Evolutionary conservation across 2,329 filamentous ascomycete species (phyloP).

Genomic region (Aspergillus tamarii): DNA sequence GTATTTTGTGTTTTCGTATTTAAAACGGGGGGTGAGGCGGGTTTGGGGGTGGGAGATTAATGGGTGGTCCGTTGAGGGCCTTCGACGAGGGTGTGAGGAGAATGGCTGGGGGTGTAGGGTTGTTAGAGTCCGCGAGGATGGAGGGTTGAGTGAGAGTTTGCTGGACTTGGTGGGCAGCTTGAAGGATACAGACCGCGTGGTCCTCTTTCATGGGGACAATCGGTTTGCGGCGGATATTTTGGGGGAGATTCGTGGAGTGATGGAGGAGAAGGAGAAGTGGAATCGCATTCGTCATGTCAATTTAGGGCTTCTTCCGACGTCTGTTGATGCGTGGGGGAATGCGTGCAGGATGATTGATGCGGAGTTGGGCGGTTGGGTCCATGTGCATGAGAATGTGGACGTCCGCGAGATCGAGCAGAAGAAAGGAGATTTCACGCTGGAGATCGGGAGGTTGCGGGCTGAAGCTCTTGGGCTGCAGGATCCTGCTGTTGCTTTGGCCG

Average conservation of each 20-base stretch:
- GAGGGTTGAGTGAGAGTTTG: slow-evolving; percentile 23
- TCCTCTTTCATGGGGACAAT: slow-evolving; percentile 74
- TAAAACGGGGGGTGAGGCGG: slow-evolving; percentile 65
- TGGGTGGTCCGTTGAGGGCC: slow-evolving; percentile 80
- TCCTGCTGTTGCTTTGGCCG: slow-evolving; percentile 17
- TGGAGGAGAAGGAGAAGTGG: slow-evolving; percentile 37
- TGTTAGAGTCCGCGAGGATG: slow-evolving; percentile 48
- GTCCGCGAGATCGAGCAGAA: slow-evolving; percentile 46
- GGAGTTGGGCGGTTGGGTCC: slow-evolving; percentile 57
- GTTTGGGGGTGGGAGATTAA: slow-evolving; percentile 92
- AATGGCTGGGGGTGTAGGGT: slow-evolving; percentile 69
- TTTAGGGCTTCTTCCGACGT: slow-evolving; percentile 60
- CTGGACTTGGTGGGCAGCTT: slow-evolving; percentile 37
- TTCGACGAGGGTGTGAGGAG: slow-evolving; percentile 71
- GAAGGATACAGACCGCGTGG: slow-evolving; percentile 56
- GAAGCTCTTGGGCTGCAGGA: slow-evolving; percentile 10
- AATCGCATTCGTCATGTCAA: slow-evolving; percentile 59
- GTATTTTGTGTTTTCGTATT: slow-evolving; percentile 89
- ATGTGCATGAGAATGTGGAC: slow-evolving; percentile 64
- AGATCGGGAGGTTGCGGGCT: slow-evolving; percentile 40
- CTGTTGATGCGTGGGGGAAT: slow-evolving; percentile 51
- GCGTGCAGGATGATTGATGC: slow-evolving; percentile 54
- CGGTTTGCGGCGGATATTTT: slow-evolving; percentile 52
- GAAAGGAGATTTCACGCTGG: slow-evolving; percentile 41
- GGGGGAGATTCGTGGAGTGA: slow-evolving; percentile 32